phyloP scores from a whole-genome alignment of 2,329 filamentous ascomycete genomes.

The Fusarium sp. region DNA sequence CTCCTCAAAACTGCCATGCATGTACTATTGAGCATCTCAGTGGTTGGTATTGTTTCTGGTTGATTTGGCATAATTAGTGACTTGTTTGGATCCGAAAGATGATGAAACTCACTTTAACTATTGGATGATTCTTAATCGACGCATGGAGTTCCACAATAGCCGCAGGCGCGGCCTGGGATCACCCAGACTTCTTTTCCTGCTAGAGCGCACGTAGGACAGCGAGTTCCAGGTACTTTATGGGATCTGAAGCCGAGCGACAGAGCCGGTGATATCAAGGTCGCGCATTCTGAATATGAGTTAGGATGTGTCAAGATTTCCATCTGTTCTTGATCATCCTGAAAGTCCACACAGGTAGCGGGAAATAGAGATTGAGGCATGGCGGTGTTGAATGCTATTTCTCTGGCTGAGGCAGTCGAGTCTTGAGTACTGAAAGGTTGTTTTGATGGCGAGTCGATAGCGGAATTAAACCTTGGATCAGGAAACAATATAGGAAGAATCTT shows the following conservation, averaged over 20 bases:
- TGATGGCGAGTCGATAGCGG: not conserved
- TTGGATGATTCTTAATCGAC: constrained; percentile 29
- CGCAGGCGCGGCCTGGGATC: constrained; percentile 63
- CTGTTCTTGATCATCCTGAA: not conserved
- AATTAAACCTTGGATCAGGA: constrained; percentile 14
- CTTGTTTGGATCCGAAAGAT: not conserved
- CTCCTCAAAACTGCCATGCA: not conserved
- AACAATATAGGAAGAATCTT: constrained; percentile 31
- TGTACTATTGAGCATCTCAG: not conserved
- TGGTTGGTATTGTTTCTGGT: not conserved
- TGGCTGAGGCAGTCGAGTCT: not conserved
- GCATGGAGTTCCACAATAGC: constrained; percentile 61
- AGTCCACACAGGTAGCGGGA: not conserved
- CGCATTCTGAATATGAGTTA: not conserved
- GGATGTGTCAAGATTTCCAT: not conserved
- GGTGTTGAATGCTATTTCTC: constrained; percentile 23
- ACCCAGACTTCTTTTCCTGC: constrained; percentile 66
- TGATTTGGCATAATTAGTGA: constrained; percentile 9
- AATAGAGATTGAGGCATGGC: constrained; percentile 13
- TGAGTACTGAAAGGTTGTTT: not conserved
- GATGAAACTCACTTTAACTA: constrained; percentile 8
- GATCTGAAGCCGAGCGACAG: constrained; percentile 7
- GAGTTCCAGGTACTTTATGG: constrained; percentile 59
- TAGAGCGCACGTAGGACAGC: constrained; percentile 62
- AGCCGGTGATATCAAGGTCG: not conserved